Base-by-base conservation (phyloP, 768 basidiomycete genomes). In the Flagelloscypha sp. region DNA sequence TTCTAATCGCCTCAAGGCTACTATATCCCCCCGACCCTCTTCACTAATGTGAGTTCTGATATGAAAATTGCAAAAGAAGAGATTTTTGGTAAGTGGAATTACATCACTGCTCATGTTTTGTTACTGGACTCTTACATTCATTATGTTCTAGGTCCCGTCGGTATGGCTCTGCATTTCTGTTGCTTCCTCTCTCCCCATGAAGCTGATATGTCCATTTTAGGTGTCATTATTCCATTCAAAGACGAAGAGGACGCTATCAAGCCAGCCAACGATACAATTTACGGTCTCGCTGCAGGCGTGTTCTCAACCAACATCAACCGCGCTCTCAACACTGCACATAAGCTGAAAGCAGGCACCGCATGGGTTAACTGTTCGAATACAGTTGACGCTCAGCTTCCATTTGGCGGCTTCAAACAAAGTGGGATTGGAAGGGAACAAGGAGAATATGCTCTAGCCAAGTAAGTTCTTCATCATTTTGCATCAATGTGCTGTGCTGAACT, bases 51-150 rank as follows among this genome's bases (percentile, higher is more conserved):
- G 24, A 66, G 57, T 22, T 64, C 70, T 1, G 70, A 75, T 20
- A 82, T 83, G 76, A 75, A 70, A 53, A 83, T 85, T 35, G 72
- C 79, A 7, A 52, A 51, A 29, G 78, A 79, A 44, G 74, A 86
- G 52, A 83, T 84, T 41, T 84, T 86, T 46, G 84, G 84, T 7
- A n/a, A n/a, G n/a, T n/a, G n/a, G n/a, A n/a, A n/a, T n/a, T n/a
- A n/a, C n/a, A n/a, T n/a, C n/a, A n/a, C n/a, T n/a, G n/a, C n/a
- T n/a, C n/a, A n/a, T n/a, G 17, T 12, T 10, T 11, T 23, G 23
- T 21, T 9, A 19, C 5, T 63, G 67, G 42, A 59, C 58, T 63
- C 40, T 61, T 58, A 38, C 19, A n/a, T 5, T n/a, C 11, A 15
- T 22, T n/a, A 49, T 1, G 27, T 23, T 1, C 52, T 49, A 15